Conservation (phyloP, 495 filamentous ascomycete species). For the Aspergillus haitiensis region DNA sequence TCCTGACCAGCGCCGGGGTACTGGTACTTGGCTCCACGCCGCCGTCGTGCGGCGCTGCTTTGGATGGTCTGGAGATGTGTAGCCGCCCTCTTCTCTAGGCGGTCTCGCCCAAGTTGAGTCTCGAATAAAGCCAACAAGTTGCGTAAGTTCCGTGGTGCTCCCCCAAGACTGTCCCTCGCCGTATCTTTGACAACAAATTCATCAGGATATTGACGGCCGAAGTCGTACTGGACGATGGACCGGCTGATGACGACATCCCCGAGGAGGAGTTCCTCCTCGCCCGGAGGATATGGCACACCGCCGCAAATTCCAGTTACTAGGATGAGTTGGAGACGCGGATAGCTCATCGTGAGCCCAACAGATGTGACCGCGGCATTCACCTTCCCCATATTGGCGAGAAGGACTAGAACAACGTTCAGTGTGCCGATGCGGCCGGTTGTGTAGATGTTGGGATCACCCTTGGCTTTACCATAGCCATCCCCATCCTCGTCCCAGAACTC, state of each 20-base stretch:
- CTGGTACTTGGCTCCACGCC: neutral
- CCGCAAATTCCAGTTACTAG: slow-evolving; percentile 32
- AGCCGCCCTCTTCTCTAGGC: neutral
- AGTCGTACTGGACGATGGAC: slow-evolving; percentile 34
- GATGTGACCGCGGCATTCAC: slow-evolving; percentile 28
- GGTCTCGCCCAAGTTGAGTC: slow-evolving; percentile 1
- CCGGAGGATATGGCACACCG: slow-evolving; percentile 21
- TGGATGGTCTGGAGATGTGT: slow-evolving; percentile 2
- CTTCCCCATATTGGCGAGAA: slow-evolving; percentile 31
- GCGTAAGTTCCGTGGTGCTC: slow-evolving; percentile 30
- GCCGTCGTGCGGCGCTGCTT: neutral
- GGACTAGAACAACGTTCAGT: slow-evolving; percentile 33
- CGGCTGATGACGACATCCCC: slow-evolving; percentile 48
- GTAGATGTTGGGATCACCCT: slow-evolving; percentile 27
- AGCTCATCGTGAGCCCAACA: slow-evolving; percentile 30
- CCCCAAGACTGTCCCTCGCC: slow-evolving; percentile 25
- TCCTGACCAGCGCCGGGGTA: slow-evolving; percentile 8
- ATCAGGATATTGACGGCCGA: slow-evolving; percentile 32
- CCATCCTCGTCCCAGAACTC: slow-evolving; percentile 24
- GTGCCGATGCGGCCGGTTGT: slow-evolving; percentile 23
- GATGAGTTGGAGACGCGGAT: slow-evolving; percentile 17
- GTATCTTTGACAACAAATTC: slow-evolving; percentile 25
- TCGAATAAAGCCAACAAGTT: slow-evolving; percentile 19
- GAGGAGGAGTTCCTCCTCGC: slow-evolving; percentile 29
- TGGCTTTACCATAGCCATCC: slow-evolving; percentile 21